Percentiles rank a stretch among this genome's conserved stretches.
Conservation (phyloP, 2,329 filamentous ascomycete species). For the Fusarium euwallaceae region DNA sequence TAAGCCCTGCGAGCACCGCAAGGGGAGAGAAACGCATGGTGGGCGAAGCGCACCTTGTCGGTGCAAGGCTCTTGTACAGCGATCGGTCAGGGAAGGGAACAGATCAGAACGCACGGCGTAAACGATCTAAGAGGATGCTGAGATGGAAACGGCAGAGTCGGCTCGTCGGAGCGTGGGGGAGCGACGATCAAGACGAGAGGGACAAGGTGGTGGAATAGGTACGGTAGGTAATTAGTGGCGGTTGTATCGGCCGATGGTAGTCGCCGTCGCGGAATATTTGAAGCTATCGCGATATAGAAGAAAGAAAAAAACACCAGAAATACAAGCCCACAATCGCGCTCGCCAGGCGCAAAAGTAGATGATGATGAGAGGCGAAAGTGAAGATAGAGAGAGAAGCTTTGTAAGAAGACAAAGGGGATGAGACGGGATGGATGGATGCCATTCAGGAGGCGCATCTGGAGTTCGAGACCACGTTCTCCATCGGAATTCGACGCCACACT, state of each 20-base stretch:
- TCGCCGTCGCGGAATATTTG: constrained; percentile 9
- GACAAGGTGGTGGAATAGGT: constrained; percentile 19
- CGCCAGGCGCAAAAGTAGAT: constrained; percentile 34
- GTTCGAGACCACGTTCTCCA: constrained; percentile 41
- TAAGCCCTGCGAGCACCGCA: constrained; percentile 61
- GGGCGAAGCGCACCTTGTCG: constrained; percentile 24
- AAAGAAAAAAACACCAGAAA: constrained; percentile 26
- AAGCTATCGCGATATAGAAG: constrained; percentile 29
- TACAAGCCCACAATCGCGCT: constrained; percentile 31
- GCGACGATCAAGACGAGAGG: constrained; percentile 16
- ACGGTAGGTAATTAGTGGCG: constrained; percentile 30
- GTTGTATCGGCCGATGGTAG: constrained; percentile 24
- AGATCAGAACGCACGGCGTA: constrained; percentile 1
- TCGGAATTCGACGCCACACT: constrained; percentile 35
- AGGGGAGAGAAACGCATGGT: constrained; percentile 54
- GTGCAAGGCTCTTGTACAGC: constrained; percentile 1
- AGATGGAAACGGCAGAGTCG: constrained; percentile 3
- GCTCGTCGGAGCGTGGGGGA: constrained; percentile 6
- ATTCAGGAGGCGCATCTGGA: constrained; percentile 40
- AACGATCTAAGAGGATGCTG: background rate
- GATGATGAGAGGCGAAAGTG: constrained; percentile 28
- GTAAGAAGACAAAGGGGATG: constrained; percentile 25
- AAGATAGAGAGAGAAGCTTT: constrained; percentile 17
- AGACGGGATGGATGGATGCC: constrained; percentile 21
- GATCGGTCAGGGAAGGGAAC: background rate